phyloP scores from a whole-genome alignment of 2,329 filamentous ascomycete species.

The Nemania serpens region DNA sequence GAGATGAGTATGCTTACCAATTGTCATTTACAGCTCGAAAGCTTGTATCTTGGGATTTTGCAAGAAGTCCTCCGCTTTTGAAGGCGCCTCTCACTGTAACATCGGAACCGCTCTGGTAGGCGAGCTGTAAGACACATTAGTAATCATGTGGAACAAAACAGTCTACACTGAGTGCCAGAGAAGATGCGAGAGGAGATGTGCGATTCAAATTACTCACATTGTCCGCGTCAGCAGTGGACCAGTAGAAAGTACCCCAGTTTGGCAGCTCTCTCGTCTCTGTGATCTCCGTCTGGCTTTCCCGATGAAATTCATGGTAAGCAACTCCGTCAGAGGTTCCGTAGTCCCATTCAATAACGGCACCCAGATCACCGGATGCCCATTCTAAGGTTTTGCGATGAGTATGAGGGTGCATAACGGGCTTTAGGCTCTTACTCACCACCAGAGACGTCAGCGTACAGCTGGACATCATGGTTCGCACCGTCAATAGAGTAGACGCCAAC shows the following conservation, averaged over 20 bases:
- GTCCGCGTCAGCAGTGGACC: constrained; percentile 64
- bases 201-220: constrained; percentile 44
- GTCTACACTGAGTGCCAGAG: neutral
- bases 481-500: constrained; percentile 67
- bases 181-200: neutral
- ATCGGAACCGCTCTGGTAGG: constrained; percentile 74
- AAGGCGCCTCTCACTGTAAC: constrained; percentile 69
- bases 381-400: constrained; percentile 52
- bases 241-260: constrained; percentile 78
- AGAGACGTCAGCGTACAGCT: constrained; percentile 75
- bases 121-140: constrained; percentile 51
- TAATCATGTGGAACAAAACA: neutral
- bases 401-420: neutral
- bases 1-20: constrained; percentile 42
- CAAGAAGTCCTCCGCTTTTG: constrained; percentile 62
- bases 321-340: constrained; percentile 56
- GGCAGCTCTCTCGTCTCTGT: constrained; percentile 71
- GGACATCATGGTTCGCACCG: constrained; percentile 64
- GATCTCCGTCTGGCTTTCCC: constrained; percentile 65
- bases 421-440: constrained; percentile 54
- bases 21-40: constrained; percentile 71
- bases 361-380: constrained; percentile 69
- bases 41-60: constrained; percentile 65
- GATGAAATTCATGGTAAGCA: constrained; percentile 67
- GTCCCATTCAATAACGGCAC: constrained; percentile 65